These are phyloP conservation scores for Ramularia endophylla DNA, from an alignment of 2,329 filamentous ascomycete genomes.

Conservation along the genomic window DNA sequence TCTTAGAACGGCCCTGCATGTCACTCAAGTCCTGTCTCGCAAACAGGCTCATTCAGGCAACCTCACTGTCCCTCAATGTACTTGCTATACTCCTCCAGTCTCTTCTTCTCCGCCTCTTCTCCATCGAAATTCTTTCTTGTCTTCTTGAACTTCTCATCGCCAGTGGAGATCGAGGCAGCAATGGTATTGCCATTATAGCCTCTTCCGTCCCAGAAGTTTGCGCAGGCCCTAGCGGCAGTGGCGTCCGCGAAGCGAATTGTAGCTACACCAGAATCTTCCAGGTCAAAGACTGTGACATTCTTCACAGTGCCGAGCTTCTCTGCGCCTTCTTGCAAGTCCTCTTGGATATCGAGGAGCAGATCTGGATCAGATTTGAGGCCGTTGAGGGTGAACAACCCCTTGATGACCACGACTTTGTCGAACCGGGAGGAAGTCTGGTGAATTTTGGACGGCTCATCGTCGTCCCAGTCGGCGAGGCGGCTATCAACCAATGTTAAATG, in stretches of 20 bases:
- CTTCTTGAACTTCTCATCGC: constrained; percentile 67
- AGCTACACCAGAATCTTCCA: constrained; percentile 76
- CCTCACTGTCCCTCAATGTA: constrained; percentile 16
- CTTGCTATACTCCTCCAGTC: constrained; percentile 21
- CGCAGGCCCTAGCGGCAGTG: constrained; percentile 66
- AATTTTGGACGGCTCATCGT: constrained; percentile 63
- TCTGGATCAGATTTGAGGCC: constrained; percentile 81
- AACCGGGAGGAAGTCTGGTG: constrained; percentile 52
- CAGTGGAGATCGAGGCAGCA: constrained; percentile 49
- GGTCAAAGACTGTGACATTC: constrained; percentile 85
- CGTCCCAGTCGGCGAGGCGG: constrained; percentile 90
- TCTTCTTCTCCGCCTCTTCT: constrained; percentile 17
- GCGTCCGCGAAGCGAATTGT: constrained; percentile 73
- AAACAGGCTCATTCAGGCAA: too few relatives aligned
- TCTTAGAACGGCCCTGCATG: too few relatives aligned
- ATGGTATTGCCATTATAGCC: constrained; percentile 68
- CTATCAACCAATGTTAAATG: constrained; percentile 39
- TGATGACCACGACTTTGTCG: constrained; percentile 79
- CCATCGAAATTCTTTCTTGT: constrained; percentile 37
- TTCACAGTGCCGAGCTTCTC: constrained; percentile 80
- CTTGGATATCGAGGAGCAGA: constrained; percentile 82
- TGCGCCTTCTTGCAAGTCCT: constrained; percentile 89
- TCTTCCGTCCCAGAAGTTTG: constrained; percentile 67
- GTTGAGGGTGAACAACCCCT: constrained; percentile 84
- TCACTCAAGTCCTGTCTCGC: too few relatives aligned